phyloP scores from a whole-genome alignment of 176 grass and related monocot genomes.

The Oryza australiensis region DNA sequence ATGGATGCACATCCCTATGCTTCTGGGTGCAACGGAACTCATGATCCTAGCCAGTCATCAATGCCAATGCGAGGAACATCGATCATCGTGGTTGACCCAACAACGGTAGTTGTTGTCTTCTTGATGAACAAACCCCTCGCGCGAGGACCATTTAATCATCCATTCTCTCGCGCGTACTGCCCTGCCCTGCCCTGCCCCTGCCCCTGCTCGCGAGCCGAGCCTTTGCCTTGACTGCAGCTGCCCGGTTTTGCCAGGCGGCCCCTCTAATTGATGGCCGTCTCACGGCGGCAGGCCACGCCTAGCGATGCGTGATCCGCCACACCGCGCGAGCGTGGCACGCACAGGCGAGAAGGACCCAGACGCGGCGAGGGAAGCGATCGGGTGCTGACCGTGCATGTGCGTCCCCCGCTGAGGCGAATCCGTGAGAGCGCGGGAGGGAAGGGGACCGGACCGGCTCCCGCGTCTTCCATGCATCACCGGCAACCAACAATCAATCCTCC shows the following conservation, averaged over 20 bases:
- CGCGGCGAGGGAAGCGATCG: neutral
- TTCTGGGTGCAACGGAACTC: neutral
- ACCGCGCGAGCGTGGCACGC: too few species aligned
- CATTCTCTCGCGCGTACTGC: neutral
- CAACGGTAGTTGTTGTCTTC: neutral
- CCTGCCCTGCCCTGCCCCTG: too few species aligned
- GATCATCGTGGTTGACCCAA: too few species aligned
- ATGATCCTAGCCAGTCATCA: neutral
- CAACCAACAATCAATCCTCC: neutral
- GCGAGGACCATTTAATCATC: neutral
- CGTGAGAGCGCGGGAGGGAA: neutral
- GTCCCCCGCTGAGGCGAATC: neutral
- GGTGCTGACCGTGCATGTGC: neutral
- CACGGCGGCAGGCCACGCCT: neutral
- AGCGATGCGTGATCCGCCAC: neutral
- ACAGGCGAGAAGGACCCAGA: too few species aligned
- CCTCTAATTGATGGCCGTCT: conserved; percentile 1
- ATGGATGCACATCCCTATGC: neutral
- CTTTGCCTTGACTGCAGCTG: too few species aligned
- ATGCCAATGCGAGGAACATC: neutral
- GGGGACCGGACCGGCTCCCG: neutral
- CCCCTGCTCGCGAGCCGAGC: too few species aligned
- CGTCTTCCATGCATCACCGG: neutral
- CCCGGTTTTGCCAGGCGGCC: neutral
- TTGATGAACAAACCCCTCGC: neutral